These are phyloP conservation scores for Pyrenochaeta sp. DNA, from an alignment of 2,329 filamentous ascomycete species.

Conservation along the genomic window DNA sequence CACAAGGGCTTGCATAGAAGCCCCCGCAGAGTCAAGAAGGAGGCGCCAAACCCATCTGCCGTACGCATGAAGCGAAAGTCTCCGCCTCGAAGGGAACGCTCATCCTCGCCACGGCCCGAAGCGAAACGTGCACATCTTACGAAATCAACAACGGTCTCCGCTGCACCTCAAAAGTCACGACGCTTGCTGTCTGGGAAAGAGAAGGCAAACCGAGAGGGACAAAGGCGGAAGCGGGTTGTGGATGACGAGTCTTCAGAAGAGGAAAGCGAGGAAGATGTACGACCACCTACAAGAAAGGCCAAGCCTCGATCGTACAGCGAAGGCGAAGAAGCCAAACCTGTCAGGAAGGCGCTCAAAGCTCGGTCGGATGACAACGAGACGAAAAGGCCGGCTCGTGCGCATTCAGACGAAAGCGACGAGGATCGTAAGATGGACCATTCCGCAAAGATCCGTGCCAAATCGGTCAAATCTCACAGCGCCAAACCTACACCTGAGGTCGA, in stretches of 20 bases:
- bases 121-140: conserved; percentile 33
- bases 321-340: conserved; percentile 43
- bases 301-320: conserved; percentile 47
- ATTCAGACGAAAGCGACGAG: conserved; percentile 43
- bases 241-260: conserved; percentile 47
- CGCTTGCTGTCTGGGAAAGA: conserved; percentile 49
- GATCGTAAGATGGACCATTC: conserved; percentile 33
- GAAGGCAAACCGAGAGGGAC: conserved; percentile 45
- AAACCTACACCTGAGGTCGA: conserved; percentile 47
- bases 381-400: conserved; percentile 32
- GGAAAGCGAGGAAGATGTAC: conserved; percentile 50
- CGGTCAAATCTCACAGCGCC: conserved; percentile 32
- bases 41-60: conserved; percentile 35
- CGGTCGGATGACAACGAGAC: conserved; percentile 43
- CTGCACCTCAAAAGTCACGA: conserved; percentile 43
- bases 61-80: conserved; percentile 44
- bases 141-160: conserved; percentile 28
- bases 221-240: conserved; percentile 43
- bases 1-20: conserved; percentile 48
- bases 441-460: conserved; percentile 38
- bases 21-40: conserved; percentile 45
- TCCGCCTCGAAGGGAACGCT: conserved; percentile 45
- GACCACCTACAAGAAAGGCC: conserved; percentile 43
- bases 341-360: conserved; percentile 42
- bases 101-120: conserved; percentile 43